Percentiles rank a stretch among this genome's conserved stretches.
phyloP scores from a whole-genome alignment of 768 basidiomycete species.

The Leccinum pellstonianum region DNA sequence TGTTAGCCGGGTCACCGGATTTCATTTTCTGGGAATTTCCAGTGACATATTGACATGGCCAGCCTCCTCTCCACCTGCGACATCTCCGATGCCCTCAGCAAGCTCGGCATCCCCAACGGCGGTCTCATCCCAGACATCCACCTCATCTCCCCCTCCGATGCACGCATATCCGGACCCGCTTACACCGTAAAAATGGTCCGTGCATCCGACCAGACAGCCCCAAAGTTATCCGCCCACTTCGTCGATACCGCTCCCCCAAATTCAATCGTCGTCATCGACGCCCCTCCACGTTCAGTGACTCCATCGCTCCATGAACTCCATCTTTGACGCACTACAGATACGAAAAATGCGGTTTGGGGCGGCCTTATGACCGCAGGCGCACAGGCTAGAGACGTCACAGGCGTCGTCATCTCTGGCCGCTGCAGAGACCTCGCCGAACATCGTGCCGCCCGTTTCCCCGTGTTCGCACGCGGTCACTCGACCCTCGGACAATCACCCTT shows the following conservation, averaged over 20 bases:
- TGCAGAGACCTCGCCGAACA: constrained; percentile 86
- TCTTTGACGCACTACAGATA: constrained; percentile 39
- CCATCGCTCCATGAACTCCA: neutral
- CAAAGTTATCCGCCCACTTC: constrained; percentile 70
- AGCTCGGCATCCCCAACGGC: constrained; percentile 67
- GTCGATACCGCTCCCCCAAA: constrained; percentile 72
- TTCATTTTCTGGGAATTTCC: neutral
- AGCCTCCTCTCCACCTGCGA: constrained; percentile 77
- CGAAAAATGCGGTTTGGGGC: constrained; percentile 87
- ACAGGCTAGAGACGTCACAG: constrained; percentile 62
- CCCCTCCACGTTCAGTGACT: constrained; percentile 58
- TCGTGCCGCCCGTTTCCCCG: constrained; percentile 64
- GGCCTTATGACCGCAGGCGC: constrained; percentile 91
- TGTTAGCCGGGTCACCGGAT: neutral
- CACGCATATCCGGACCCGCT: constrained; percentile 67
- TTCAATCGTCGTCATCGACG: constrained; percentile 70
- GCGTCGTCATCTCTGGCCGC: constrained; percentile 81
- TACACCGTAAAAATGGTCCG: constrained; percentile 86
- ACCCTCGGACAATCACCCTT: constrained; percentile 86
- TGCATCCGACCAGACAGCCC: constrained; percentile 54
- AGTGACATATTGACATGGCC: constrained; percentile 12
- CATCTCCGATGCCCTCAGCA: constrained; percentile 86
- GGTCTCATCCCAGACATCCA: constrained; percentile 81
- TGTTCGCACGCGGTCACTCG: constrained; percentile 79
- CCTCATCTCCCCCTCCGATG: constrained; percentile 37